Base-by-base conservation (phyloP, 2,329 filamentous ascomycete species). In the Aspergillus terreus region DNA sequence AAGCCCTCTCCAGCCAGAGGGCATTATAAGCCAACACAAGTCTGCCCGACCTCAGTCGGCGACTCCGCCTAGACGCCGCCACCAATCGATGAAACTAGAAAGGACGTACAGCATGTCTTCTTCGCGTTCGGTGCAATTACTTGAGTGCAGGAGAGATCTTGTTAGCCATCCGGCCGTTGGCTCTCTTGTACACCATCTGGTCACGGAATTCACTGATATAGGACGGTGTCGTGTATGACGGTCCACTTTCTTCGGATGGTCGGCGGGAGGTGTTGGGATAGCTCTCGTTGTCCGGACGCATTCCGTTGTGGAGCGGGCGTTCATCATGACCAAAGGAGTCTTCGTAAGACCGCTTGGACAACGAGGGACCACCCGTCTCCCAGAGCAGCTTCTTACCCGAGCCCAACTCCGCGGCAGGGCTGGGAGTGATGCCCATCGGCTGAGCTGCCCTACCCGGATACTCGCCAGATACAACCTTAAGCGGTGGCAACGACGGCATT, bases 301-400 rank as follows among this genome's bases (percentile, higher is more conserved):
- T 71, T 47, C 75, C 74, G 54, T 78, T 74, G 54, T 70, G 63
- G 25, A 77, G 67, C 1, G 72, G 62, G 40, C 70, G 66, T 3
- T 69, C 65, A 42, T 70, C 73, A 52, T 63, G 63, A 46, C 71
- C 70, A 50, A 74, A 74, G 1, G 68, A 63, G 19, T 73, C 70
- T 38, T 68, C 67, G 50, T 74, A 68, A 0, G 62, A 62, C 17
- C 71, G 66, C 47, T 73, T 73, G 25, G 63, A 50, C 33, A 64
- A 48, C 12, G 57, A 50, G 3, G 61, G 53, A 14, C 62, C 27
- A 30, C 6, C 64, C 0, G 64, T 65, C n/a, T 68, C 63, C 52
- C 67, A 71, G 1, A 68, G 55, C 54, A 67, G 59, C 19, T 61
- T 58, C 52, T 64, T 68, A 15, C 55, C 60, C 15, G 58, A 53